Evolutionary conservation across 2,329 filamentous ascomycete genomes (phyloP), one percentile per base, ranked within the genome.

Genomic region (Trematosphaeria pertusa): DNA sequence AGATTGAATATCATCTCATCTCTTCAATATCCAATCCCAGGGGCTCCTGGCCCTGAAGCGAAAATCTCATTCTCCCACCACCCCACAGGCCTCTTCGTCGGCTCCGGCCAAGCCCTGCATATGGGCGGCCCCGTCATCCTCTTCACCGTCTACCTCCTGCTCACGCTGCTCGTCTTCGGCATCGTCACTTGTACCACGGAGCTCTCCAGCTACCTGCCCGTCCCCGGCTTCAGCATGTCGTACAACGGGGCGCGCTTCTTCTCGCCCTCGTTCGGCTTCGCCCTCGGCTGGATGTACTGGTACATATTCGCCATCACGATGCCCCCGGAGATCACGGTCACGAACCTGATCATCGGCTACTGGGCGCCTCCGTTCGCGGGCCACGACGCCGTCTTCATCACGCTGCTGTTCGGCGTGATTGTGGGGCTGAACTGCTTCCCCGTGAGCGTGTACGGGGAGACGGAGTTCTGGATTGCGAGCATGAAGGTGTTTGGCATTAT

Each of bases 291-390:
- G 43, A 30, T 50, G 11, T 85, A 86, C 67, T 85, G 81, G 77
- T 85, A 85, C 56, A 80, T 81, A 2, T 84, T 84, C 55, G 73
- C 78, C 9, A 83, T 86, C 71, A 83, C 1, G 17, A 74, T 85
- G 18, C 82, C 78, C 1, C 79, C 81, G 34, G 82, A 86, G 64
- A 75, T 81, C 12, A 81, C 80, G 0, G 83, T 83, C 1, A 81
- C 80, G 21, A 77, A 77, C 14, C 78, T 86, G 48, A 73, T 87
- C 17, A 75, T 87, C 43, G 75, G 83, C 39, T 87, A 85, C 62
- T 87, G 84, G 84, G 20, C 40, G 40, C 52, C 8, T 72, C 74
- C 1, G 69, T 72, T 3, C 17, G 15, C 17, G 2, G 75, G 84
- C 17, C 76, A 76, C 17, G 69, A 80, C 4, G 82, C 75, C 3